Evolutionary conservation across 495 filamentous ascomycete species (phyloP).

Genomic region (Xeromyces bisporus): DNA sequence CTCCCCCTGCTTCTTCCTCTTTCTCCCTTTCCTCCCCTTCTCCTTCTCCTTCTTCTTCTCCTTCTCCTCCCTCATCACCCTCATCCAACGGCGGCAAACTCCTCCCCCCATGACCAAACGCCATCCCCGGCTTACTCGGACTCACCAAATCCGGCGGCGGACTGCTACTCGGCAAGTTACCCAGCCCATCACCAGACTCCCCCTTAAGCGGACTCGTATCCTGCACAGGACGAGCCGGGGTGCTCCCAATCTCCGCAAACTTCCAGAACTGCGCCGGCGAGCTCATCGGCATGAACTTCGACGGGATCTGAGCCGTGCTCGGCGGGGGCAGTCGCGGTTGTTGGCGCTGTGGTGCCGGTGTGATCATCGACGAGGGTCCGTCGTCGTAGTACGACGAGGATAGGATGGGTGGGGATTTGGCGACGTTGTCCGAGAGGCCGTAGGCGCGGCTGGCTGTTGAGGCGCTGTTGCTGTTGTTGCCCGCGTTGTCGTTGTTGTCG

Average conservation of each 20-base stretch:
- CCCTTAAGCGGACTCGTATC: constrained; percentile 46
- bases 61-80: constrained; percentile 4
- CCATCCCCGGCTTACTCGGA: constrained; percentile 28
- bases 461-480: constrained; percentile 37
- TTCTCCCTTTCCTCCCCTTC: neutral
- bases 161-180: constrained; percentile 51
- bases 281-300: constrained; percentile 86
- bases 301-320: constrained; percentile 75
- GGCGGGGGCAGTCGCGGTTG: constrained; percentile 75
- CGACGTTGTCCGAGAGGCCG: constrained; percentile 39
- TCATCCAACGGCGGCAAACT: constrained; percentile 21
- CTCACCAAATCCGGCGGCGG: constrained; percentile 34
- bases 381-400: constrained; percentile 48
- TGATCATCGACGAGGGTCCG: constrained; percentile 47
- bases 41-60: constrained; percentile 1
- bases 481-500: constrained; percentile 17
- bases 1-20: neutral
- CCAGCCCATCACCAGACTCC: constrained; percentile 27
- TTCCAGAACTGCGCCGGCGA: constrained; percentile 98
- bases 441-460: constrained; percentile 31
- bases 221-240: constrained; percentile 47
- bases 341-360: constrained; percentile 69
- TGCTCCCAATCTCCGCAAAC: constrained; percentile 53
- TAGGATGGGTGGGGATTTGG: constrained; percentile 51
- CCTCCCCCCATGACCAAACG: constrained; percentile 18